Evolutionary conservation across 495 filamentous ascomycete species (phyloP), one percentile per base, ranked within the genome.

Genomic region (Podospora anserina): DNA sequence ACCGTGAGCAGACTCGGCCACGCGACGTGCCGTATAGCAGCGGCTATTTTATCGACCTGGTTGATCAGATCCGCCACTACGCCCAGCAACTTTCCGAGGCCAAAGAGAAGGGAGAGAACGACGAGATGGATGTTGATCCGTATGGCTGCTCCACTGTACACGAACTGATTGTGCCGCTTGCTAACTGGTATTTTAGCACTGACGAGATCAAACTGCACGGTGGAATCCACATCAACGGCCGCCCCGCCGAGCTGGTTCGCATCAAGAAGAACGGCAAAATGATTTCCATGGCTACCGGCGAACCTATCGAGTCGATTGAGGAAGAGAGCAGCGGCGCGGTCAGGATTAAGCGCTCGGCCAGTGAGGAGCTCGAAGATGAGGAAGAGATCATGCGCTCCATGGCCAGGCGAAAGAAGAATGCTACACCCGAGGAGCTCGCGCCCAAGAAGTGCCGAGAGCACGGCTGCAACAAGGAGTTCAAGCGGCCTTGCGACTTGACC

Each of bases 31-130:
- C 92, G 44, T 98, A 97, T 82, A 92, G 87, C 86, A 90, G 89
- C 84, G 89, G 88, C 69, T 98, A 98, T 82, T 97, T 97, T 74
- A 88, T 97, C 75, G 94, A 98, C 82, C 89, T 97, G 65, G 85
- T 94, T 74, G 90, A 92, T 72, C 92, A 97, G 87, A 90, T 92
- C 65, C 86, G 87, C 73, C 86, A 88, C 66, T 91, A 92, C 84
- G 90, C 90, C 49, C 78, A 82, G 67, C 82, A 85, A 64, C 79
- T 87, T 64, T 79, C 82, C 65, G 84, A 82, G 69, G 77, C 80
- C 64, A 82, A 85, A 72, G 81, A 83, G 64, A 84, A 81, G 66
- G 82, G 81, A 11, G 80, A 82, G 63, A 66, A 79, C 56, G 77
- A 77, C 66, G 79, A 83, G 55, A 82, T 85, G 78, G 83, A 86